phyloP scores from a whole-genome alignment of 2,329 filamentous ascomycete species.

The Ophiostoma ips region DNA sequence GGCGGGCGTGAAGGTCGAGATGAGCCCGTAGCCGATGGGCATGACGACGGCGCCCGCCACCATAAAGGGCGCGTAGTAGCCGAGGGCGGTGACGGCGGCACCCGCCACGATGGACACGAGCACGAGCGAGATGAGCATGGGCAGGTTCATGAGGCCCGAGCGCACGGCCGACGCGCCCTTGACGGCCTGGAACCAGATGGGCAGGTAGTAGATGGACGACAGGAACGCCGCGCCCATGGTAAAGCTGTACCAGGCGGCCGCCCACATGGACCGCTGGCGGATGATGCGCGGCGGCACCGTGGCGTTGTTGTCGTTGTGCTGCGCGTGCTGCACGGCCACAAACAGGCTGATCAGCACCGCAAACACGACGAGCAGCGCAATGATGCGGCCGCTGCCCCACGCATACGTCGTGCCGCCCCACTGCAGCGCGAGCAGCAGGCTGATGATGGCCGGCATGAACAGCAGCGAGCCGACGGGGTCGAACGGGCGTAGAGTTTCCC shows the following conservation, averaged over 20 bases:
- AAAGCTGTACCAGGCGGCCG: slow-evolving; percentile 21
- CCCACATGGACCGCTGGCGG: slow-evolving; percentile 23
- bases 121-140: slow-evolving; percentile 19
- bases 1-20: slow-evolving; percentile 35
- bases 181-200: slow-evolving; percentile 25
- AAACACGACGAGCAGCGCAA: slow-evolving; percentile 25
- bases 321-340: slow-evolving; percentile 20
- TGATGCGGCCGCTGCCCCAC: slow-evolving; percentile 18
- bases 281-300: slow-evolving; percentile 29
- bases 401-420: slow-evolving; percentile 23
- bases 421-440: slow-evolving; percentile 31
- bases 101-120: slow-evolving; percentile 19
- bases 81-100: slow-evolving; percentile 19
- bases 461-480: slow-evolving; percentile 12
- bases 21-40: slow-evolving; percentile 35
- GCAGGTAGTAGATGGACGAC: slow-evolving; percentile 16
- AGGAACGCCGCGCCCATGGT: slow-evolving; percentile 21
- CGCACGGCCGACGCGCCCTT: slow-evolving; percentile 20
- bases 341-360: slow-evolving; percentile 20
- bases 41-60: slow-evolving; percentile 21
- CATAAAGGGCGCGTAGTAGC: slow-evolving; percentile 28
- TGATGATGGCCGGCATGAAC: slow-evolving; percentile 23
- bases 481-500: slow-evolving; percentile 11
- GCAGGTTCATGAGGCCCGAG: slow-evolving; percentile 23
- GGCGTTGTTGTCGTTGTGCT: slow-evolving; percentile 23